phyloP scores from a whole-genome alignment of 2,329 filamentous ascomycete species.

The Penicillium hordei region DNA sequence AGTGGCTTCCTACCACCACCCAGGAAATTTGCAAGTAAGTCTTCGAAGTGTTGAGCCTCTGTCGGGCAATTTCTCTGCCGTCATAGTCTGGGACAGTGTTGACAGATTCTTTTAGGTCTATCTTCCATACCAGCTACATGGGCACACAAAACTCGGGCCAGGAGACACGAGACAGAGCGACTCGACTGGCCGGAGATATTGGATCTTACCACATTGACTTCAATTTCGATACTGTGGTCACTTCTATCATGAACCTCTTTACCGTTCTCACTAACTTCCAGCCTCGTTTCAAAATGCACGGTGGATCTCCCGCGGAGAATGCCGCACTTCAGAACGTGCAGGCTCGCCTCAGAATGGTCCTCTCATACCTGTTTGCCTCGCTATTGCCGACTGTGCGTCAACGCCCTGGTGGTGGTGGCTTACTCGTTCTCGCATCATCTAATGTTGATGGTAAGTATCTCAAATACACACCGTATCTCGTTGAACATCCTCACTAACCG shows the following conservation, averaged over 20 bases:
- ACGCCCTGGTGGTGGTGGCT: constrained; percentile 55
- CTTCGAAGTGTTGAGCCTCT: neutral
- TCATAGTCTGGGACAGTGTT: neutral
- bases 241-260: constrained; percentile 61
- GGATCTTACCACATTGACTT: constrained; percentile 71
- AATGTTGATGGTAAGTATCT: constrained; percentile 56
- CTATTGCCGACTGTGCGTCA: constrained; percentile 61
- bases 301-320: constrained; percentile 62
- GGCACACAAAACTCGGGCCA: constrained; percentile 66
- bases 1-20: constrained; percentile 55
- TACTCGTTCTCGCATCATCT: constrained; percentile 66
- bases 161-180: constrained; percentile 67
- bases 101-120: constrained; percentile 15
- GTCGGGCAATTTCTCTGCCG: neutral
- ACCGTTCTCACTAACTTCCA: constrained; percentile 59
- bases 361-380: constrained; percentile 64
- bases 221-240: constrained; percentile 68
- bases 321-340: constrained; percentile 68
- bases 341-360: constrained; percentile 65
- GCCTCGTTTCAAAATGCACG: constrained; percentile 63
- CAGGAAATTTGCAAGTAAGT: constrained; percentile 57
- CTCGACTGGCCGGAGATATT: constrained; percentile 59
- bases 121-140: constrained; percentile 69
- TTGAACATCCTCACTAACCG: neutral
- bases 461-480: neutral